Evolutionary conservation across 306 rosid genomes (phyloP), one percentile per base, ranked within the genome.

Genomic region (Lupinus albus): DNA sequence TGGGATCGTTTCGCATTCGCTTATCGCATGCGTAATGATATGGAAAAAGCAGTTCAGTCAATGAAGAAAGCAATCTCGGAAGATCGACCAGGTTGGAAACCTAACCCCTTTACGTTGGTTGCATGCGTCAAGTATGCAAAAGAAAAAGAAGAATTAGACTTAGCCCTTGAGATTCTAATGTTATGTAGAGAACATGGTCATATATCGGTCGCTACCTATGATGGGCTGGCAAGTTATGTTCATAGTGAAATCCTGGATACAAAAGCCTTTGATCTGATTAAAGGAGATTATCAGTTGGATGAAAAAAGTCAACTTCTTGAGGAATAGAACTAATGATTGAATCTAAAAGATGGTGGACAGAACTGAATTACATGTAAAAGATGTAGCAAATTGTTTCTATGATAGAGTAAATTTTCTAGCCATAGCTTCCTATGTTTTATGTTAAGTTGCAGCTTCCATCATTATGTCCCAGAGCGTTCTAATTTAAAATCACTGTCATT

Each of bases 51-150:
- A 4, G 91, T 84, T 67, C 82, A 84, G 70, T 46, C 79, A 42
- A 55, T 85, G 79, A 84, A 75, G 82, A 85, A 82, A 70, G 80
- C 78, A 9, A 25, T 81, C 14, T 20, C 53, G 60, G 64, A n/a
- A 21, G 42, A 70, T 59, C 76, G 20, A 42, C 79, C 64, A 18
- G 42, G 61, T 30, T 54, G 80, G 84, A 79, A 51, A 71, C 81
- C 78, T 39, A 25, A 32, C 69, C 66, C 45, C 33, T 11, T 10
- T 14, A 77, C 66, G 16, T 68, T 85, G 55, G 73, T 68, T 61
- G 73, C 74, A 28, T 85, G 90, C 68, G 64, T 90, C 44, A 79
- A 85, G 35, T 75, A 78, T 75, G 69, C 82, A 82, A 90, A 90
- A 81, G 85, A 60, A 54, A 80, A 84, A 58, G 83, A 70, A 52